These are phyloP conservation scores for Ogataea sp. DNA, from an alignment of 805 yeast species.

Conservation along the genomic window DNA sequence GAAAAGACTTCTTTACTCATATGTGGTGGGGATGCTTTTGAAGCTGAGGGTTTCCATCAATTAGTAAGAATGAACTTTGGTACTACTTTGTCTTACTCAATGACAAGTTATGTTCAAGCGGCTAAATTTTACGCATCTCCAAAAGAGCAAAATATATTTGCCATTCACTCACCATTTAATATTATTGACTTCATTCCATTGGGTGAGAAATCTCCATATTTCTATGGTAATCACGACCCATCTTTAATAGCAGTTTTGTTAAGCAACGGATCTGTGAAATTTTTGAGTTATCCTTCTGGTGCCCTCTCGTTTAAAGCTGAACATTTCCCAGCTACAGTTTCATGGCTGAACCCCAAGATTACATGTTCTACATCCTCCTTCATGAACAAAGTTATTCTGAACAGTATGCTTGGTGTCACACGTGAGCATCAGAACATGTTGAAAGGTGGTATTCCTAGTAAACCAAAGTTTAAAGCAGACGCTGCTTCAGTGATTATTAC, in stretches of 20 bases:
- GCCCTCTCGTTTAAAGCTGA: constrained; percentile 41
- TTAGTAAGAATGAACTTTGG: constrained; percentile 68
- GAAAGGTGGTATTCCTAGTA: constrained; percentile 73
- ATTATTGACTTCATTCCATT: constrained; percentile 44
- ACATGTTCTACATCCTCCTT: constrained; percentile 46
- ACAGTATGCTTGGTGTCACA: constrained; percentile 34
- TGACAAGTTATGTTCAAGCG: constrained; percentile 82
- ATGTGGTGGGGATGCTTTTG: constrained; percentile 55
- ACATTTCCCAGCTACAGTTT: constrained; percentile 71
- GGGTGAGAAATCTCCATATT: constrained; percentile 62
- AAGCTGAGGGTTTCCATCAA: constrained; percentile 32
- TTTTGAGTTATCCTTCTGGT: constrained; percentile 52
- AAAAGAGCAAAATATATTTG: constrained; percentile 45
- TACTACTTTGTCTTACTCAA: constrained; percentile 63
- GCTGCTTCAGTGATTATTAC: constrained; percentile 59
- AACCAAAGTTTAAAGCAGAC: constrained; percentile 39
- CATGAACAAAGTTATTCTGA: constrained; percentile 20
- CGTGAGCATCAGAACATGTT: constrained; percentile 49
- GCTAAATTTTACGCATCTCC: constrained; percentile 64
- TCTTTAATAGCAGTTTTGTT: constrained; percentile 48
- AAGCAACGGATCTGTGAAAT: constrained; percentile 57
- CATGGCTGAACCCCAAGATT: constrained; percentile 71
- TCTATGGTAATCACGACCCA: constrained; percentile 77
- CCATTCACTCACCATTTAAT: constrained; percentile 39
- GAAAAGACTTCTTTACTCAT: constrained; percentile 70